Percentiles rank a stretch among this genome's conserved stretches.
Conservation (phyloP, 2,329 filamentous ascomycete genomes). For the Fusarium marasasianum region DNA sequence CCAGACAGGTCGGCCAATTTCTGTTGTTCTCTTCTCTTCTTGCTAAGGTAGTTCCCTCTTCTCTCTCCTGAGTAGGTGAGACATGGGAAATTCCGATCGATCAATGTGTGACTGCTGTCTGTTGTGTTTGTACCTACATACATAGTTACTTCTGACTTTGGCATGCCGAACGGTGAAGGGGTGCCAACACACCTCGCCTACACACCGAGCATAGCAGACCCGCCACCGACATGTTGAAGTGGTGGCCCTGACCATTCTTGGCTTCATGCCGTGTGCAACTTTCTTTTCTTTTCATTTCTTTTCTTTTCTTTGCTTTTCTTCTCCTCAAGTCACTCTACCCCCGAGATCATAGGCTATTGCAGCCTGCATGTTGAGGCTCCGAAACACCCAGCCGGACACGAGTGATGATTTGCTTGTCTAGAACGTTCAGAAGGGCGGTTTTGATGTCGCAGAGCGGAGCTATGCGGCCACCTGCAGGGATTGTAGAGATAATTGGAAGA, state of each 20-base stretch:
- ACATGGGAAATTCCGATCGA: neutral
- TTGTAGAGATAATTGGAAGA: conserved; percentile 20
- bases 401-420: conserved; percentile 24
- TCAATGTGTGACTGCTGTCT: neutral
- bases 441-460: conserved; percentile 15
- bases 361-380: conserved; percentile 5
- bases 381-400: conserved; percentile 25
- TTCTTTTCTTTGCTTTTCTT: neutral
- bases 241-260: neutral
- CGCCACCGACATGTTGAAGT: conserved; percentile 15
- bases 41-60: conserved; percentile 9
- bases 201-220: conserved; percentile 20
- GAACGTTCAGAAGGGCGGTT: conserved; percentile 23
- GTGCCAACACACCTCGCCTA: conserved; percentile 9
- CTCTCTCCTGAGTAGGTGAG: neutral
- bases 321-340: neutral
- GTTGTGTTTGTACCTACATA: neutral
- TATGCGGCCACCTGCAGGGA: conserved; percentile 7
- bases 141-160: neutral
- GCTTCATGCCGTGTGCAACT: neutral
- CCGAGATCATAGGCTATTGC: neutral
- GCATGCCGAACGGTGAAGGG: neutral
- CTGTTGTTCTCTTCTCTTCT: neutral
- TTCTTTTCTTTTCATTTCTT: neutral
- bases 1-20: conserved; percentile 3